Evolutionary conservation across 495 filamentous ascomycete species (phyloP).

Genomic region (Aspergillus kassunensis): DNA sequence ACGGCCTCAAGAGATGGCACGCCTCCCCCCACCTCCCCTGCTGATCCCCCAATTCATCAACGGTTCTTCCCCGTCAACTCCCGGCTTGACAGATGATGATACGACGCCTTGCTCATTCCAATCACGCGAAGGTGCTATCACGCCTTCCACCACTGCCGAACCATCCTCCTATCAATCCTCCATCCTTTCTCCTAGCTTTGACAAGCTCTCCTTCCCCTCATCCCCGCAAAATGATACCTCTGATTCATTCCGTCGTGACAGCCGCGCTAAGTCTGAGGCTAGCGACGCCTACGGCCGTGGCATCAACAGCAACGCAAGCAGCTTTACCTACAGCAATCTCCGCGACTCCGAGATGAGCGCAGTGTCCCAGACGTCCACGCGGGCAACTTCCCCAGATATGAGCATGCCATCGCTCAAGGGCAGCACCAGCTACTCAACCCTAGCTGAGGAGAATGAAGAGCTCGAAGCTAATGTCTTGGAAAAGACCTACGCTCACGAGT

Average conservation of each 20-base stretch:
- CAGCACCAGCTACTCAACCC: constrained; percentile 53
- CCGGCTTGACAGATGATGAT: constrained; percentile 37
- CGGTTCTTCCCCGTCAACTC: constrained; percentile 31
- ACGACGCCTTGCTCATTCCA: constrained; percentile 42
- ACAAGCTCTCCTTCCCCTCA: constrained; percentile 30
- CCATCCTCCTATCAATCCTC: constrained; percentile 26
- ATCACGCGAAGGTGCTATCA: constrained; percentile 23
- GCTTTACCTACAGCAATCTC: constrained; percentile 68
- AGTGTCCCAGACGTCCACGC: constrained; percentile 77
- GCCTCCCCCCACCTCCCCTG: constrained; percentile 40
- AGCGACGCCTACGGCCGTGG: constrained; percentile 39
- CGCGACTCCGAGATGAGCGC: constrained; percentile 80
- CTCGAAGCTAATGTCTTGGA: constrained; percentile 76
- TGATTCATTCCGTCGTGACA: constrained; percentile 23
- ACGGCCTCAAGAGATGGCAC: constrained; percentile 26
- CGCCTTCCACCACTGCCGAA: constrained; percentile 17
- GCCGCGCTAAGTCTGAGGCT: constrained; percentile 34
- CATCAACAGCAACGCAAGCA: constrained; percentile 55
- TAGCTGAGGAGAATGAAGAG: constrained; percentile 72
- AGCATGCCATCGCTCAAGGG: constrained; percentile 48
- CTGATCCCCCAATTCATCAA: constrained; percentile 33
- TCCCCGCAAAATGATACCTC: constrained; percentile 15
- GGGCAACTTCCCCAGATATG: constrained; percentile 84
- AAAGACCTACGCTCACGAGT: constrained; percentile 83
- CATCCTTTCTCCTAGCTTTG: constrained; percentile 37